phyloP scores from a whole-genome alignment of 768 basidiomycete species.

The Hygrocybe coccinea region DNA sequence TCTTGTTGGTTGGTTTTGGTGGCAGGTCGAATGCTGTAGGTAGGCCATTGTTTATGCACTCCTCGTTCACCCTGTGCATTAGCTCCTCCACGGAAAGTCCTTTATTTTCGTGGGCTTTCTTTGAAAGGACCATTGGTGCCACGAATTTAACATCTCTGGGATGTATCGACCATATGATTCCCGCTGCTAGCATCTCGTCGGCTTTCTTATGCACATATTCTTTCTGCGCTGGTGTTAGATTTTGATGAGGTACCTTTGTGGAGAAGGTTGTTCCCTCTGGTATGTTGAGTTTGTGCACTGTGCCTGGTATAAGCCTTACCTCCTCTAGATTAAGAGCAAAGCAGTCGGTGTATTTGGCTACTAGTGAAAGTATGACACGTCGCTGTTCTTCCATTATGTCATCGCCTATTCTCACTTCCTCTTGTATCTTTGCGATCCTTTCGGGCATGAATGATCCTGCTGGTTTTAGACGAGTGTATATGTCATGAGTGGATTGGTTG shows the following conservation, averaged over 20 bases:
- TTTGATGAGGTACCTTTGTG: constrained; percentile 29
- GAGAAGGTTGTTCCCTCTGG: constrained; percentile 24
- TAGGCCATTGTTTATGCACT: constrained; percentile 27
- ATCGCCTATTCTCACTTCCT: constrained; percentile 37
- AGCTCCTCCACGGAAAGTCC: constrained; percentile 34
- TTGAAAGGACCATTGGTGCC: constrained; percentile 30
- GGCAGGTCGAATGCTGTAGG: constrained; percentile 19
- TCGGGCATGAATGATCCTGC: too few species aligned
- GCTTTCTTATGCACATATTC: too few species aligned
- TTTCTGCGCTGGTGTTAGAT: constrained; percentile 31
- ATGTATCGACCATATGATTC: constrained; percentile 22
- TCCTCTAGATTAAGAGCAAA: too few species aligned
- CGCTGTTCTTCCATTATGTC: constrained; percentile 28
- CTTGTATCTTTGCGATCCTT: too few species aligned
- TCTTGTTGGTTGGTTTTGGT: constrained; percentile 4
- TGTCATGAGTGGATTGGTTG: too few species aligned
- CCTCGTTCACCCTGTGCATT: constrained; percentile 28
- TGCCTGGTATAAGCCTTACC: too few species aligned
- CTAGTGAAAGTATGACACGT: too few species aligned
- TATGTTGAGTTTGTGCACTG: constrained; percentile 32
- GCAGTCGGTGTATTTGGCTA: too few species aligned
- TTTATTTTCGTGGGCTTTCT: constrained; percentile 31
- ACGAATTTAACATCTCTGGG: constrained; percentile 34
- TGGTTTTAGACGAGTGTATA: too few species aligned
- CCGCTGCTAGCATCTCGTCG: too few species aligned